phyloP scores from a whole-genome alignment of 768 basidiomycete species.

The Tricholoma hemisulphureum region DNA sequence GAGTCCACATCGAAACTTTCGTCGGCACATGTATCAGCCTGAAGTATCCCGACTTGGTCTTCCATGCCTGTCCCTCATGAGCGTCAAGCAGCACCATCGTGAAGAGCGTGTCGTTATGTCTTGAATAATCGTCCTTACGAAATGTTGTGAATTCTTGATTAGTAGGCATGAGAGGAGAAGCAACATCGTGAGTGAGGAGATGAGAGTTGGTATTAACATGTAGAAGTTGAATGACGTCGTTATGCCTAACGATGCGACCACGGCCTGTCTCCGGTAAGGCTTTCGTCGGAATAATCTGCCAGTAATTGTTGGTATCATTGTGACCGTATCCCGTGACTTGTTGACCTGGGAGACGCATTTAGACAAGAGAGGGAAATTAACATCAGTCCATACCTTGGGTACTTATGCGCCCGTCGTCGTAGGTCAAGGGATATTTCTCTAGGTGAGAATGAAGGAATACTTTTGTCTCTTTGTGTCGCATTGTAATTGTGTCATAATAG shows the following conservation, averaged over 20 bases:
- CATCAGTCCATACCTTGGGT: slow-evolving; percentile 64
- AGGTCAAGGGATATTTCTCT: slow-evolving; percentile 88
- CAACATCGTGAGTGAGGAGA: slow-evolving; percentile 95
- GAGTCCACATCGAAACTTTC: slow-evolving; percentile 93
- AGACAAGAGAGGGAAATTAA: not conserved
- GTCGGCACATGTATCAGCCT: slow-evolving; percentile 86
- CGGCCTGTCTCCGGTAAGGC: slow-evolving; percentile 92
- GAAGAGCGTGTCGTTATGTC: slow-evolving; percentile 91
- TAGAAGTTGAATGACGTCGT: slow-evolving; percentile 84
- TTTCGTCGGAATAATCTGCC: slow-evolving; percentile 95
- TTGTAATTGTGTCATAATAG: slow-evolving; percentile 84
- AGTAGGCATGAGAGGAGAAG: slow-evolving; percentile 94
- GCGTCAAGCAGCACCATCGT: slow-evolving; percentile 69
- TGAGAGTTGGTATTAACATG: slow-evolving; percentile 82
- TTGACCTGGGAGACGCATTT: slow-evolving; percentile 57
- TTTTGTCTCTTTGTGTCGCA: slow-evolving; percentile 92
- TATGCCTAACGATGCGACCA: slow-evolving; percentile 86
- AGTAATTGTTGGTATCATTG: slow-evolving; percentile 91
- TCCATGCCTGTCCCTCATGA: slow-evolving; percentile 79
- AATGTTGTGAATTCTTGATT: slow-evolving; percentile 98
- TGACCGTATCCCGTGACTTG: slow-evolving; percentile 96
- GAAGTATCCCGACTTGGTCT: slow-evolving; percentile 93
- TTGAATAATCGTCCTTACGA: slow-evolving; percentile 70
- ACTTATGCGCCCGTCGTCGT: slow-evolving; percentile 93
- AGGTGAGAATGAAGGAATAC: slow-evolving; percentile 91